Base-by-base conservation (phyloP, 495 filamentous ascomycete species). In the Aspergillus funiculosus region DNA sequence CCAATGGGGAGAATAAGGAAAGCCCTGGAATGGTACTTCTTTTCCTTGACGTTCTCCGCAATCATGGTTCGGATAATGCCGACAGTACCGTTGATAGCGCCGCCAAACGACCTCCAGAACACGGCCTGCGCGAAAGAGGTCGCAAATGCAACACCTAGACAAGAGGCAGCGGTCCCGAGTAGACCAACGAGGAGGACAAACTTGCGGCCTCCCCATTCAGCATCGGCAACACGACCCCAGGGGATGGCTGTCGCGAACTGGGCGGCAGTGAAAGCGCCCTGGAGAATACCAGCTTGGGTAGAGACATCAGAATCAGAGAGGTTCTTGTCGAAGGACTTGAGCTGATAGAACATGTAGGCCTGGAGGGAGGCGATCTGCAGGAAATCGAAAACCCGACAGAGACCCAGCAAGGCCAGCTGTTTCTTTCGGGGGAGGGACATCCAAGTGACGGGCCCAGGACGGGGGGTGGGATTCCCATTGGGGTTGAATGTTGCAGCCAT, bases 231-330 rank as follows among this genome's bases (percentile, higher is more conserved):
- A 1, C 83, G 75, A 4, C 87, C 87, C 87, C 87, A 92, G 17
- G 86, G 58, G 61, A 94, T 86, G n/a, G 85, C 86, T 1, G 87
- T 91, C 19, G 86, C 70, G 61, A 89, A 89, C 66, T 94, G 87
- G 5, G 86, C 84, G 5, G 82, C 84, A 0, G 86, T 86, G 58
- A 92, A 94, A 48, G 79, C 79, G 25, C 83, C 85, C 50, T 86
- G 82, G 30, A 94, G 70, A 22, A 91, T 74, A 37, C 87, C 87
- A 3, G 84, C 86, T 52, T 91, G 87, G 17, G 75, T 77, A 6
- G 87, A 79, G 47, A 92, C 87, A 27, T 77, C 75, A 0, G 83
- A 75, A 53, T 83, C 77, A 15, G 83, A 74, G 14, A 86, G 71
- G 26, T 61, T 74, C 35, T 73, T 69, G 27, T 83, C 74, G 48